Evolutionary conservation across 768 basidiomycete genomes (phyloP).

Genomic region (Lactifluus piperatus): DNA sequence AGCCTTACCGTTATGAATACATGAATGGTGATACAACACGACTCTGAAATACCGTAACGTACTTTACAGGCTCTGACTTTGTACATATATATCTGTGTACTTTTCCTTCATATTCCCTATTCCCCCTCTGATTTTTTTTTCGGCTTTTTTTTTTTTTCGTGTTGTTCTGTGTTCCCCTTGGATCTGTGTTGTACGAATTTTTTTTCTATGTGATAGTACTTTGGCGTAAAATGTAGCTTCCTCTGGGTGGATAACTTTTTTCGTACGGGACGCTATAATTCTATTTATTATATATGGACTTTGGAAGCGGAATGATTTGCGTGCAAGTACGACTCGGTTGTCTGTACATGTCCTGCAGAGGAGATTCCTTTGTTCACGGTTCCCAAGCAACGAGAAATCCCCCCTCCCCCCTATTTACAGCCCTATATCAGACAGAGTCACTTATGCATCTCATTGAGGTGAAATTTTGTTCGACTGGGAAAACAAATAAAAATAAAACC

Average conservation of each 20-base stretch:
- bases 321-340: no score
- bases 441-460: no score
- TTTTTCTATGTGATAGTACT: constrained; percentile 2
- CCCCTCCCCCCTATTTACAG: no score
- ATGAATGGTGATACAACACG: not conserved
- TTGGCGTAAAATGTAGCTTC: constrained; percentile 7
- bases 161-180: not conserved
- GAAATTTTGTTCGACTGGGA: no score
- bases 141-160: not conserved
- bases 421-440: no score
- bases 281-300: not conserved
- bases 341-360: no score
- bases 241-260: not conserved
- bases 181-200: not conserved
- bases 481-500: no score
- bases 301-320: no score
- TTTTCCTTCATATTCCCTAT: no score
- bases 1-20: not conserved
- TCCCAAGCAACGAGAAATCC: no score
- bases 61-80: not conserved
- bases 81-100: not conserved
- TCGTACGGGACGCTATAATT: constrained; percentile 35
- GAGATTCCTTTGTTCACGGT: no score
- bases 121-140: no score
- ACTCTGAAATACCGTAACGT: not conserved